Evolutionary conservation across 768 basidiomycete species (phyloP), one percentile per base, ranked within the genome.

Genomic region (Thelephora aurantiotincta): DNA sequence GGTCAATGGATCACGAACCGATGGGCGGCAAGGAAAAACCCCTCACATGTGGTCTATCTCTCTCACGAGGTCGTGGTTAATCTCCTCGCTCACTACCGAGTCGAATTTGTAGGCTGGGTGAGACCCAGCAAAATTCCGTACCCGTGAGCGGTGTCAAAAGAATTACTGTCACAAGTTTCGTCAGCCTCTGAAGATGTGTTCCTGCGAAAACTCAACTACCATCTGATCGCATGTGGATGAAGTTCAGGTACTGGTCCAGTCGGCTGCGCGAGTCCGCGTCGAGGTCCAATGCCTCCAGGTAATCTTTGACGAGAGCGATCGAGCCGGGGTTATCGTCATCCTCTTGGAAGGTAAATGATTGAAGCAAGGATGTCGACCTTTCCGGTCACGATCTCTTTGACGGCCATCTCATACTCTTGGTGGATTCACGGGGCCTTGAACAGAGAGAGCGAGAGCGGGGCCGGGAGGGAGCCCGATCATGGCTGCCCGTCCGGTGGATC

Each of bases 81-180:
- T 90, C 64, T 85, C 80, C 57, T 88, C 75, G 45, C 72, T 83
- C n/a, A 98, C 89, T 44, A 85, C 82, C n/a, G 91, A 94, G 65
- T 99, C 91, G 45, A 77, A 73, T 62, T 84, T 82, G 68, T 99
- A 99, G n/a, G 68, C 74, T 6, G 93, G 88, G 61, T 99, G 96
- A 1, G 80, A 74, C 20, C 80, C 78, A 38, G 98, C 85, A 64
- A 97, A 98, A 43, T 84, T 73, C 33, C 96, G 77, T 48, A 96
- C 92, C 90, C 91, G 98, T 3, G 80, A 77, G 96, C 96, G 6
- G 77, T 0, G 96, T 97, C 60, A 77, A 61, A 20, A 97, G 68
- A 5, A 51, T 43, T 22, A 6, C 38, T 41, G 14, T 22, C 22
- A 16, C 16, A 41, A 41, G 38, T 11, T 14, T 16, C 16, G 38